A percentile compares a stretch with the other conserved stretches of the same genome.
Evolutionary conservation across 176 grass and related monocot genomes (phyloP).

Genomic region (Phoenix roebelenii): DNA sequence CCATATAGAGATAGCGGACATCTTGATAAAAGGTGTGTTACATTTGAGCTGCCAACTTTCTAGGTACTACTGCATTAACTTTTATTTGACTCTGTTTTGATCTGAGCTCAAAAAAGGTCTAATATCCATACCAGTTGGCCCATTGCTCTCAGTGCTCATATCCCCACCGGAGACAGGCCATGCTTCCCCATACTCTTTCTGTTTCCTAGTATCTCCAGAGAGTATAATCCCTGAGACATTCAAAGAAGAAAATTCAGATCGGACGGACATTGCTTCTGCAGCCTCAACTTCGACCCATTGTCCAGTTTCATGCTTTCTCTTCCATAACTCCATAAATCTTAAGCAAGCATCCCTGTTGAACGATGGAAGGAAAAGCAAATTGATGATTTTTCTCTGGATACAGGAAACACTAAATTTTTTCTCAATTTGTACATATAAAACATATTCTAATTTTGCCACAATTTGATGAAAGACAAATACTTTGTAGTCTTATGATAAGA

Average conservation of each 20-base stretch:
- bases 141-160: constrained; percentile 44
- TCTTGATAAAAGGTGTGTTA: too few species aligned
- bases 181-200: constrained; percentile 26
- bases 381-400: too few species aligned
- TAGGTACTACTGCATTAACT: too few species aligned
- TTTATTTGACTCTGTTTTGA: too few species aligned
- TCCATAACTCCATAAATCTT: constrained; percentile 85
- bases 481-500: too few species aligned
- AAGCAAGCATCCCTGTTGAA: constrained; percentile 72
- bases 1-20: too few species aligned
- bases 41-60: too few species aligned
- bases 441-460: too few species aligned
- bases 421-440: too few species aligned
- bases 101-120: too few species aligned
- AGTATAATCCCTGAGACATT: constrained; percentile 70
- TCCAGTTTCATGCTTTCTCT: constrained; percentile 92
- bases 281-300: constrained; percentile 97
- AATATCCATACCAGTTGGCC: constrained; percentile 48
- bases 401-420: too few species aligned
- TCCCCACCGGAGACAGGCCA: constrained; percentile 20
- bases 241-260: constrained; percentile 81
- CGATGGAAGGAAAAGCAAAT: not conserved
- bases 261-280: constrained; percentile 71
- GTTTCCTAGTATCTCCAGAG: constrained; percentile 46
- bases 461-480: too few species aligned